Base-by-base conservation (phyloP, 1,284 basidiomycete genomes). In the Sporisorium exsertum region DNA sequence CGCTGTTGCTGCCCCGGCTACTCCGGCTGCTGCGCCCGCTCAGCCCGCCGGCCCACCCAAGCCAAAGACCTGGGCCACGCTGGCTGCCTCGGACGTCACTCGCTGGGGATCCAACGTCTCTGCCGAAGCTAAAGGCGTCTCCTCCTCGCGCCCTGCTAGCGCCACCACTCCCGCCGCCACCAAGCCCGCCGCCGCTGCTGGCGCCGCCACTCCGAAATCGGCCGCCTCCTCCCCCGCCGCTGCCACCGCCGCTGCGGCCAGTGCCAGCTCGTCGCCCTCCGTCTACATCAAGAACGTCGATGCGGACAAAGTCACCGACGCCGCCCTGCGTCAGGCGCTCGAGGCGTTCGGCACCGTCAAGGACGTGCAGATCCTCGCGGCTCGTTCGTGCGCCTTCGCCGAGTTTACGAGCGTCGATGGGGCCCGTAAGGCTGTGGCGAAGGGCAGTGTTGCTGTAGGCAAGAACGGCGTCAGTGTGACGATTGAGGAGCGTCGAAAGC, bases 311-410 rank as follows among this genome's bases (percentile, higher is more conserved):
- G 88, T 97, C 46, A 88, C 91, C 63, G 89, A 91, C 58, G 80
- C 87, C 20, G 88, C 89, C 1, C 89, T 98, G 35, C 88, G 86
- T 53, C 87, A 87, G 26, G 87, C 88, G 12, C 89, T 97, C 29
- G 87, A 88, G 6, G 81, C 88, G 37, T 97, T 97, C 86, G 95
- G 95, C 6, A 89, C 91, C 4, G 89, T 97, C 83, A 93, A 93
- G 86, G 93, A 95, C 55, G 87, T 94, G 53, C 94, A 97, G 86
- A 91, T 97, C 79, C 92, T 97, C 55, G 92, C 92, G 73, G 84
- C 83, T 84, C 96, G 94, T 87, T 94, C 93, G 0, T 97, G 95
- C 84, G 96, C 95, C 1, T 98, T 98, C 89, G 89, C 95, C 81
- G 95, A 98, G 86, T 99, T 96, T 87, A 87, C 86, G 40, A 88